Evolutionary conservation across 1,284 basidiomycete genomes (phyloP), one percentile per base, ranked within the genome.

Genomic region (Ganoderma leucocontextum): DNA sequence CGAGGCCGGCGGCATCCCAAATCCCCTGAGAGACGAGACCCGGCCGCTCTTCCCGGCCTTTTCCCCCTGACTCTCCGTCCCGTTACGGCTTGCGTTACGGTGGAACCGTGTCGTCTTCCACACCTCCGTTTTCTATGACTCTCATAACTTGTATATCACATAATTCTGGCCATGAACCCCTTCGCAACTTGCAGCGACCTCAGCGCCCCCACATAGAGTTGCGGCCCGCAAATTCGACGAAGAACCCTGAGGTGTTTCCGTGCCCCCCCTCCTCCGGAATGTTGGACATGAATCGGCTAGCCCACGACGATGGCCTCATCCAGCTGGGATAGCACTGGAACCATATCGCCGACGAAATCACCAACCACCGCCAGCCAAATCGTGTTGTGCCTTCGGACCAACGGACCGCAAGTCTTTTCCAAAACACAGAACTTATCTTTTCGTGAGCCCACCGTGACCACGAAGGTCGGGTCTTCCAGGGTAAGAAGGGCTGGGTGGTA

Each of bases 161-260:
- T 42, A 6, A 52, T 38, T 38, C 36, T 22, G 6, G 36, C 6
- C 10, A 9, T 10, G 8, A 38, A 58, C 4, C 35, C 19, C 55
- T 58, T 33, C 52, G 12, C 35, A 58, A 58, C 55, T 38, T 38
- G 1, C 9, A 6, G 55, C 55, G 8, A 36, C 55, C 35, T 58
- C 55, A 29, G n/a, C n/a, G 35, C n/a, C n/a, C 47, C 9, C n/a
- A 19, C 12, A 4, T 35, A 12, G 38, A n/a, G 17, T 58, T n/a
- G n/a, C 19, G 55, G 55, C 36, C 55, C 35, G 38, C 29, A 58
- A 58, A 36, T 58, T 38, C 55, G n/a, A 35, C 55, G 19, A 35
- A 38, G 9, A 12, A 38, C 55, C 19, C 55, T 38, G 10, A 38
- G 9, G 12, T n/a, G 19, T 58, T n/a, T 10, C 29, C 29, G 12